A percentile compares a stretch with the other conserved stretches of the same genome.
Evolutionary conservation across 1,284 basidiomycete species (phyloP).

Genomic region (Trichosporon sp.): DNA sequence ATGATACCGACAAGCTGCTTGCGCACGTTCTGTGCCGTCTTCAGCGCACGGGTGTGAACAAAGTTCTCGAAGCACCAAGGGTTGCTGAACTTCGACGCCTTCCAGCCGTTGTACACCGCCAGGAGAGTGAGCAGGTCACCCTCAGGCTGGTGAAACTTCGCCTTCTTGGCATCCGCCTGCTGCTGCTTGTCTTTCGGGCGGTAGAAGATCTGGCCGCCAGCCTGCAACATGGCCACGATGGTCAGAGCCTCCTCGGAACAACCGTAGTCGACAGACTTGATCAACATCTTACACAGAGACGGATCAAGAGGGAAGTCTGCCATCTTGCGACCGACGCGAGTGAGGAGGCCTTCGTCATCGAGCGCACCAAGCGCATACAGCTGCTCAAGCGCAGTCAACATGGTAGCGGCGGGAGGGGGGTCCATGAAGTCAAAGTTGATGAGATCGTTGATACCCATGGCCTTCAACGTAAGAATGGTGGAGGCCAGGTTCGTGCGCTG

Average conservation of each 20-base stretch:
- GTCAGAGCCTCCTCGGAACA: conserved; percentile 97
- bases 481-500: conserved; percentile 89
- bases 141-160: conserved; percentile 63
- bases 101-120: conserved; percentile 98
- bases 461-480: conserved; percentile 92
- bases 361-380: conserved; percentile 91
- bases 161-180: conserved; percentile 64
- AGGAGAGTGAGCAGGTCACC: conserved; percentile 93
- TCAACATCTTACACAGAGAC: conserved; percentile 92
- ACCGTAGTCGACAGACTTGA: conserved; percentile 92
- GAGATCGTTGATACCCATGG: conserved; percentile 98
- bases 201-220: conserved; percentile 94
- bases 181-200: conserved; percentile 98
- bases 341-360: conserved; percentile 93
- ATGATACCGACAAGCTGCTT: conserved; percentile 98
- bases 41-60: conserved; percentile 93
- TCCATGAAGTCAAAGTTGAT: conserved; percentile 99
- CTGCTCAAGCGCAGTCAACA: conserved; percentile 82
- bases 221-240: conserved; percentile 89
- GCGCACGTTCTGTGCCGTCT: conserved; percentile 93
- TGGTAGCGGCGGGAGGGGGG: conserved; percentile 90
- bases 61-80: conserved; percentile 98
- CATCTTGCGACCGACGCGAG: conserved; percentile 94
- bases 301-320: conserved; percentile 99
- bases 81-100: conserved; percentile 86